Conservation (phyloP, 345 rosid genomes). For the Dovyalis caffra region DNA sequence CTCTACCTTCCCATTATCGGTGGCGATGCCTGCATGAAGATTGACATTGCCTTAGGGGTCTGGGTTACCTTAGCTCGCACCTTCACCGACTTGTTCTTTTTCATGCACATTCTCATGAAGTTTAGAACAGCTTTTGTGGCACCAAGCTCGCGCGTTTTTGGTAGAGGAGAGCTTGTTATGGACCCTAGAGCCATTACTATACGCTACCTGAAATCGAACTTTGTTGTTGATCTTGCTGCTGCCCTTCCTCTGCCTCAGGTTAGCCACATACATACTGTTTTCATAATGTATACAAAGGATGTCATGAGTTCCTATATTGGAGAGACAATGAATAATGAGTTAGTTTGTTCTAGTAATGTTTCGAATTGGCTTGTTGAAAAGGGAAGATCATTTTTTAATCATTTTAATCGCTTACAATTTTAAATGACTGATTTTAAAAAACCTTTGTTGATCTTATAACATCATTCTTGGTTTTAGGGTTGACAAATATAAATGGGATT, state of each 20-base stretch:
- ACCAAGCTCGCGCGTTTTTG: constrained; percentile 69
- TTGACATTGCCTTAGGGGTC: constrained; percentile 48
- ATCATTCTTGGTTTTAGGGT: no score
- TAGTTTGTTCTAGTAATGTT: no score
- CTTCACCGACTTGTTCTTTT: constrained; percentile 57
- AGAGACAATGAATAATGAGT: no score
- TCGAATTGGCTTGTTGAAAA: no score
- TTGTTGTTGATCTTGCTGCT: constrained; percentile 60
- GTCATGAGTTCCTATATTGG: no score
- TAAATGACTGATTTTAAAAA: no score
- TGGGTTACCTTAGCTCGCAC: constrained; percentile 63
- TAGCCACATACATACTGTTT: background rate
- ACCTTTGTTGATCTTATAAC: no score
- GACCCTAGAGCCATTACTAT: constrained; percentile 60
- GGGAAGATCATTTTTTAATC: no score
- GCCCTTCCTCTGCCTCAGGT: constrained; percentile 94
- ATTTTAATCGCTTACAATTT: no score
- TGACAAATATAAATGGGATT: no score
- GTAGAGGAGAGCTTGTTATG: constrained; percentile 78
- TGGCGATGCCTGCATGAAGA: constrained; percentile 50
- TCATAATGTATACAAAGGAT: no score
- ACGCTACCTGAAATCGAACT: constrained; percentile 60
- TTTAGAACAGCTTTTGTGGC: constrained; percentile 70
- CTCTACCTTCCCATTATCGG: constrained; percentile 66
- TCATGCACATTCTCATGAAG: constrained; percentile 64